Percentiles rank a stretch among this genome's conserved stretches.
These are phyloP conservation scores for Rheum nobile DNA, from an alignment of 148 eudicot genomes.

Conservation along the genomic window DNA sequence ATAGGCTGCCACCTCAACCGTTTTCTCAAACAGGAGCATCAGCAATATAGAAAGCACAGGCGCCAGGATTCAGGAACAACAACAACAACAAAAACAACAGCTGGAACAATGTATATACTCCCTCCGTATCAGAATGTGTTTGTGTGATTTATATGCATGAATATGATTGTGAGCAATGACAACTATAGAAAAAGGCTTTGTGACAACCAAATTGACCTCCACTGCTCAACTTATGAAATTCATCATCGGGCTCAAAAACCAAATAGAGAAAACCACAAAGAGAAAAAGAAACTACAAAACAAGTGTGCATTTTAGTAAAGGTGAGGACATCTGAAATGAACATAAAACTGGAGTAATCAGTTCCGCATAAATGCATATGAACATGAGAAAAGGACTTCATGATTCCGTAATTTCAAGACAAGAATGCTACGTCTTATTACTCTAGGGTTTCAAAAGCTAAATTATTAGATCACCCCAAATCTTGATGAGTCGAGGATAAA, in stretches of 20 bases:
- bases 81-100: not conserved
- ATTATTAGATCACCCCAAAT: no score
- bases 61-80: not conserved
- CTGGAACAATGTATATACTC: no score
- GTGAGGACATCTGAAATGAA: not conserved
- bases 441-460: no score
- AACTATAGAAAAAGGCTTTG: not conserved
- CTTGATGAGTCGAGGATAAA: no score
- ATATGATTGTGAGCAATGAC: not conserved
- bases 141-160: no score
- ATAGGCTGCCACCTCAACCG: slow-evolving; percentile 3
- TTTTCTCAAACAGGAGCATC: slow-evolving; percentile 8
- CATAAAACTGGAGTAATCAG: no score
- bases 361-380: no score
- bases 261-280: not conserved
- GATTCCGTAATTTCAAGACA: no score
- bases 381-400: no score
- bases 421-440: no score
- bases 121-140: no score
- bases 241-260: not conserved
- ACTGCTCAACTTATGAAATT: not conserved
- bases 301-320: not conserved
- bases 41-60: not conserved
- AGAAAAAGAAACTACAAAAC: not conserved
- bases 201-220: slow-evolving; percentile 2